Evolutionary conservation across 2,329 filamentous ascomycete species (phyloP), one percentile per base, ranked within the genome.

Genomic region (Fusarium sp.): DNA sequence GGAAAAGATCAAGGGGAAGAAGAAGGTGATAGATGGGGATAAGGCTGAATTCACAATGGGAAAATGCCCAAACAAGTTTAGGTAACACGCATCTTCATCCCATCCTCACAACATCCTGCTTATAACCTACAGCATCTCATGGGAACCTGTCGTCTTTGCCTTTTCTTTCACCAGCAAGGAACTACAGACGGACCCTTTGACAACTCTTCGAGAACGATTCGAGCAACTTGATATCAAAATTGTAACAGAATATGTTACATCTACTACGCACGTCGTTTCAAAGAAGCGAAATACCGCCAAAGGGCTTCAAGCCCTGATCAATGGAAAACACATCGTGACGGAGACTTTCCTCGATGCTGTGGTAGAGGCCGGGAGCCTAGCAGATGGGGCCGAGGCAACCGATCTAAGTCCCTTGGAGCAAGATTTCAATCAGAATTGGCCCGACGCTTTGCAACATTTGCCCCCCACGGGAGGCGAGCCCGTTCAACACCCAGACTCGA

Each of bases 201-300:
- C 79, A 2, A 79, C 79, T 15, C 82, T 93, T 23, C 85, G 85
- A 60, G 78, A 84, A 29, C 83, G 83, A 49, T 84, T 98, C 15
- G 92, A 96, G 72, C 85, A 88, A 39, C 82, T 96, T n/a, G 95
- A 97, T 71, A 88, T 98, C 74, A 98, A 97, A 74, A 88, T 92
- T 13, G 79, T 90, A 13, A 81, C 85, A 38, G 88, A 93, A 4
- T 97, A 92, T 73, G 78, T 83, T 23, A 82, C 79, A 14, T 78
- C 84, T 25, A 97, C 94, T 0, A 97, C 94, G 0, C 93, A 98
- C 74, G 90, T 96, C 10, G 87, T 98, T 31, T 88, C 92, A 8
- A 91, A 88, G 73, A 97, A 96, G 76, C 85, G 95, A 43, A 99
- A 98, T 73, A 94, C 92, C 0, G 85, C 93, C 0, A 93, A 92